Evolutionary conservation across 176 grass and related monocot species (phyloP), one percentile per base, ranked within the genome.

Genomic region (Poa annua): DNA sequence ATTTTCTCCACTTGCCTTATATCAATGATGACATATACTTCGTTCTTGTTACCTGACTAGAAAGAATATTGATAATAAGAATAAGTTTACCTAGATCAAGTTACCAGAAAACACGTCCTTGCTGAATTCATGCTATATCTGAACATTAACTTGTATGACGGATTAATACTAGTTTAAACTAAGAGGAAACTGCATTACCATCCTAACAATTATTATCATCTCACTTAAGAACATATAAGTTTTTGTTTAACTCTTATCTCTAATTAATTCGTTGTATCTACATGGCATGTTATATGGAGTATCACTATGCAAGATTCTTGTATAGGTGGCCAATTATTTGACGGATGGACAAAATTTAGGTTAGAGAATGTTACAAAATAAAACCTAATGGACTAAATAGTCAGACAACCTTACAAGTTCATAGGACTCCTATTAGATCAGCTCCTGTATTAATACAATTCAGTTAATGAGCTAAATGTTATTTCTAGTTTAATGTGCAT

Each of bases 371-470:
- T 70, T 34, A 24, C 21, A 71, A 55, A 83, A 74, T 51, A 35
- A 36, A 83, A 38, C 20, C 45, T 75, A 36, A 50, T 35, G 26
- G 11, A 56, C 8, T 7, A 75, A 62, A 32, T 49, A 21, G 29
- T 75, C 13, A 45, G 41, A 63, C 39, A 49, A 62, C 54, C 20
- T 48, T 45, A 50, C 39, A 83, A 49, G 55, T 29, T 74, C 45
- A 88, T 50, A 61, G 29, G 32, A 42, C 54, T 74, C 12, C 22
- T 89, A n/a, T 67, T 76, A 14, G 50, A 70, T 70, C 52, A 70
- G 62, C 61, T 68, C 59, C 66, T 59, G 33, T 32, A 54, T 88
- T 34, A 42, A 52, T 36, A 76, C 35, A 3, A 76, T 65, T 13
- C 25, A 63, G 19, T 67, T 53, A 33, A 64, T 64, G 61, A 29